Evolutionary conservation across 2,329 filamentous ascomycete genomes (phyloP), one percentile per base, ranked within the genome.

Genomic region (Kalaharituber pfeilii): DNA sequence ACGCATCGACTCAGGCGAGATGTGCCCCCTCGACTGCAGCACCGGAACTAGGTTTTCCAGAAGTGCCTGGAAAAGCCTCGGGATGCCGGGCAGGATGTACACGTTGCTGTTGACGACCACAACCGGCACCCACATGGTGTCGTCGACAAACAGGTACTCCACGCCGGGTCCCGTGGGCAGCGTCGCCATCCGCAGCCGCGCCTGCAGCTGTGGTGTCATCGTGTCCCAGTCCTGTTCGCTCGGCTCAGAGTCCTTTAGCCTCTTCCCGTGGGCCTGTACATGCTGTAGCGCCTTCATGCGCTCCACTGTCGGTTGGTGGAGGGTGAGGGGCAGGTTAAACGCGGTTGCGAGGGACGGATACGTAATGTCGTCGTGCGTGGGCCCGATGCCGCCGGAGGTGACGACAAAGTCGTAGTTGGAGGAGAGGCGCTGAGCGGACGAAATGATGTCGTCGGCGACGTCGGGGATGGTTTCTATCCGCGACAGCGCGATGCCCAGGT

Each of bases 341-440:
- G 88, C 91, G 67, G 86, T 87, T 60, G 86, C 88, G 67, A 98
- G 93, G 36, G 86, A 89, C 65, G 84, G 75, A 71, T 98, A 98
- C 25, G 91, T 96, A 62, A 96, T 96, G 67, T 98, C 91, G 69
- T 98, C 91, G 72, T 96, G 89, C 54, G 89, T 96, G 60, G 91
- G 91, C 9, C 89, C 89, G 65, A 98, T 96, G 27, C 91, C 89
- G 61, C 91, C 89, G 63, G 84, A 91, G 5, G 91, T 96, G 4
- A 96, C 86, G 47, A 98, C 85, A 67, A 96, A 86, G 69, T 96
- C 91, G 66, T 95, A 96, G 60, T 78, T 81, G 52, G 77, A 75
- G 65, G 85, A 93, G 87, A 98, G 94, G 59, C 88, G 80, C 52
- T 75, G 75, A 5, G 86, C 82, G 1, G 87, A 86, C 67, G 96